These are phyloP conservation scores for Arachnopeziza araneosa DNA, from an alignment of 2,329 filamentous ascomycete genomes.

Conservation along the genomic window DNA sequence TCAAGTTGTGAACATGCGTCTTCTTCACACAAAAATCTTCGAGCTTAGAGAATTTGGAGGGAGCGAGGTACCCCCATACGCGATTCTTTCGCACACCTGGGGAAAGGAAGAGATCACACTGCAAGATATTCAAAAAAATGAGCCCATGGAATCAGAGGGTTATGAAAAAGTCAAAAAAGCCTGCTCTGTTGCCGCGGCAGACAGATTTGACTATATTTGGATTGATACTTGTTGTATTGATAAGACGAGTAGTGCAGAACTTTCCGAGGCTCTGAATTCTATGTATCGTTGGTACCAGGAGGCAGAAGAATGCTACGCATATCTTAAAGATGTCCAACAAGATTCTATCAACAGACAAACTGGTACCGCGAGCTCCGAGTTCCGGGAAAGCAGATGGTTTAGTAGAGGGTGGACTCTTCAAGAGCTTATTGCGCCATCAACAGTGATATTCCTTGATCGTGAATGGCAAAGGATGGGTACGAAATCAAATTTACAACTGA, in stretches of 20 bases:
- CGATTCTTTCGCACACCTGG: constrained; percentile 32
- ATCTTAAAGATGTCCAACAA: neutral
- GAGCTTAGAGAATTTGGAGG: neutral
- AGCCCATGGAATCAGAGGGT: neutral
- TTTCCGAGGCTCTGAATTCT: neutral
- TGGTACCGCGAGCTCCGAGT: neutral
- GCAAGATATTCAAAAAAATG: neutral
- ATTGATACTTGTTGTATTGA: constrained; percentile 2
- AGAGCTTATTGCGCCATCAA: constrained; percentile 1
- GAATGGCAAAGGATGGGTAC: constrained; percentile 1
- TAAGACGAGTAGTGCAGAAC: neutral
- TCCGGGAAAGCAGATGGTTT: neutral
- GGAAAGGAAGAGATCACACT: constrained; percentile 10
- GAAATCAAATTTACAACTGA: neutral
- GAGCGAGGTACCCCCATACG: constrained; percentile 20
- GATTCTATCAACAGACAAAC: neutral
- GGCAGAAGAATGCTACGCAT: constrained; percentile 2
- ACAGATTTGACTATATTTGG: neutral
- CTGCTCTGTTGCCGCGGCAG: neutral
- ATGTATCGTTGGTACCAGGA: neutral
- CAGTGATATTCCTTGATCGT: constrained; percentile 1
- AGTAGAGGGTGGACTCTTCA: neutral
- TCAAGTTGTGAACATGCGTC: neutral
- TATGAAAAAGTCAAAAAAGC: neutral
- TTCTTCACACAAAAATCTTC: neutral